Evolutionary conservation across 176 grass and related monocot species (phyloP), one percentile per base, ranked within the genome.

Genomic region (Areca catechu): DNA sequence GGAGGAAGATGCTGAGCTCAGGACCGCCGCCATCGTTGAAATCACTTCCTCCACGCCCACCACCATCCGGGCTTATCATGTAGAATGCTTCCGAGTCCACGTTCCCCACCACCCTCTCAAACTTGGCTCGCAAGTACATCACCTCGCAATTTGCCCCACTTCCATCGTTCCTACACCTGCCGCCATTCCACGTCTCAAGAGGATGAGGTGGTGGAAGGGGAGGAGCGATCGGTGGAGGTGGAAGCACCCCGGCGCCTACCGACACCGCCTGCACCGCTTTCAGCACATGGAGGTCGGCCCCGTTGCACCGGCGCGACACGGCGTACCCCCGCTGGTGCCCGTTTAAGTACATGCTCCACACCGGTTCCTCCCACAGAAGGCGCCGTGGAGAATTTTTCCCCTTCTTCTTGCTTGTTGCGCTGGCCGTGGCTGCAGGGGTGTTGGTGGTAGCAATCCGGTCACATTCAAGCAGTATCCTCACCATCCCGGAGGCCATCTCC

Each of bases 41-140:
- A 24, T 19, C 24, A 22, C 47, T 50, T 3, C 20, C 47, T 48
- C 16, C 50, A 14, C 17, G 50, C 22, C 64, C 24, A 16, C 5
- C 12, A 10, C 51, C n/a, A 4, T 67, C 65, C 1, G 65, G 65
- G 37, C 54, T 67, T 14, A 67, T 54, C 25, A 67, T 20, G 65
- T 67, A 67, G 51, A 67, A 22, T 4, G 65, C 65, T 54, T 67
- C 65, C 1, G 65, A 67, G 19, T 67, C 65, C 3, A 21, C 53
- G 25, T 49, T 37, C n/a, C 65, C 65, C 24, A 55, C 27, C 17
- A 67, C 65, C 34, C 65, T 24, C n/a, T 55, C 65, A 28, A 55
- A 67, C 2, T 20, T 67, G 16, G 65, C 65, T 55, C 51, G 53
- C 65, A 67, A 43, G 65, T 55, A 67, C 65, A 67, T 55, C 25